These are phyloP conservation scores for Fusarium sp. DNA, from an alignment of 2,329 filamentous ascomycete species.

Conservation along the genomic window DNA sequence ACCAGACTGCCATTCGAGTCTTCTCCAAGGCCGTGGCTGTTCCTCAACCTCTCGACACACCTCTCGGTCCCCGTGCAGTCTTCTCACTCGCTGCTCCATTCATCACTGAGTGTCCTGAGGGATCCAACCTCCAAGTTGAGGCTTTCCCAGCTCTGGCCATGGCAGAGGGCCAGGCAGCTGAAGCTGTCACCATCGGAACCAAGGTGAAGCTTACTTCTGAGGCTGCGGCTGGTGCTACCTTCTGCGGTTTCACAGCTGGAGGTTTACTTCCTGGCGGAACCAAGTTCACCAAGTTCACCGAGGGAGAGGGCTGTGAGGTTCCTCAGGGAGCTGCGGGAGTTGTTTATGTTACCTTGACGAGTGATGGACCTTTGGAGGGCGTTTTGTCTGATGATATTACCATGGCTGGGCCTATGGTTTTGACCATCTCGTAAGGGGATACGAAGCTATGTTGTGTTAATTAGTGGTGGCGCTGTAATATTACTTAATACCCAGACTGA, in stretches of 20 bases:
- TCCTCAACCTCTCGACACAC: slow-evolving; percentile 76
- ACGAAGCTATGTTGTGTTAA: background rate
- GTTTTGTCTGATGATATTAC: slow-evolving; percentile 71
- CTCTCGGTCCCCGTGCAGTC: slow-evolving; percentile 74
- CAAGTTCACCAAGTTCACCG: slow-evolving; percentile 67
- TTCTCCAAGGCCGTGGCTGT: slow-evolving; percentile 68
- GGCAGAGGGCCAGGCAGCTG: slow-evolving; percentile 56
- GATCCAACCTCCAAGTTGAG: slow-evolving; percentile 69
- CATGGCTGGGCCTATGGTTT: slow-evolving; percentile 72
- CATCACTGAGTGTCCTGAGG: slow-evolving; percentile 76
- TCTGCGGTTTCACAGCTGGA: slow-evolving; percentile 76
- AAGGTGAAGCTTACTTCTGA: slow-evolving; percentile 59
- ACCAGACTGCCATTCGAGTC: slow-evolving; percentile 77
- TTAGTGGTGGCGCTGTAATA: slow-evolving; percentile 18
- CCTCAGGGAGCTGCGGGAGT: slow-evolving; percentile 72
- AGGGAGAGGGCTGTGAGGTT: slow-evolving; percentile 66
- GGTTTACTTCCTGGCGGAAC: slow-evolving; percentile 66
- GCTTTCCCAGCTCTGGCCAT: slow-evolving; percentile 70
- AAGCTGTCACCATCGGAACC: slow-evolving; percentile 51
- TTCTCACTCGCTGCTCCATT: slow-evolving; percentile 80
- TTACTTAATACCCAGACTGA: slow-evolving; percentile 24
- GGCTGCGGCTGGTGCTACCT: slow-evolving; percentile 62
- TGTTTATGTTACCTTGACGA: slow-evolving; percentile 75
- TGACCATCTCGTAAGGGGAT: slow-evolving; percentile 58
- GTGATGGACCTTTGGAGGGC: slow-evolving; percentile 60